phyloP scores from a whole-genome alignment of 2,329 filamentous ascomycete genomes.

The Venturia carpophila region DNA sequence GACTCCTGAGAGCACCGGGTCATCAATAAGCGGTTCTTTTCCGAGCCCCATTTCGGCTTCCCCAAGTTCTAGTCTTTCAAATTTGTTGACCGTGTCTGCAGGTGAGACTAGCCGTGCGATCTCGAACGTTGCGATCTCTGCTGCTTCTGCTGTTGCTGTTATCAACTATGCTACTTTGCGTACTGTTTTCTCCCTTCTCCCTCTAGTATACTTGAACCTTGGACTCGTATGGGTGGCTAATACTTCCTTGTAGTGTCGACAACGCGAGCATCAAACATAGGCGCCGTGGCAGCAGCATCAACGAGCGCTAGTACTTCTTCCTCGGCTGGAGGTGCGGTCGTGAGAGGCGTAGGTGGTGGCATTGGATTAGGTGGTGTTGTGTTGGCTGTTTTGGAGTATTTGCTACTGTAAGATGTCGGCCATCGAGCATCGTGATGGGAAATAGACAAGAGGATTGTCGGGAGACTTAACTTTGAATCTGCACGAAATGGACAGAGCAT shows the following conservation, averaged over 20 bases:
- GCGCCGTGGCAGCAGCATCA: not conserved
- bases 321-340: not conserved
- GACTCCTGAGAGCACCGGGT: not conserved
- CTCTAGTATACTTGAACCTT: not conserved
- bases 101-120: conserved; percentile 9
- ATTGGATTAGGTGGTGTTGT: conserved; percentile 1
- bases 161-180: not conserved
- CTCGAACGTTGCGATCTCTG: not conserved
- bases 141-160: conserved; percentile 1
- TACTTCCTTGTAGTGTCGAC: not conserved
- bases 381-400: conserved; percentile 5
- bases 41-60: not conserved
- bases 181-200: not conserved
- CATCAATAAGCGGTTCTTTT: not conserved
- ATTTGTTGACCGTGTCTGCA: conserved; percentile 4
- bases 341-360: not conserved
- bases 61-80: not conserved
- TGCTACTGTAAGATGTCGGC: not conserved
- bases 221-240: not conserved
- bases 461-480: not conserved
- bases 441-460: not conserved
- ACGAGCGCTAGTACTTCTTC: not conserved
- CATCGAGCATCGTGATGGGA: not conserved
- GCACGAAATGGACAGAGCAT: not conserved
- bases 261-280: not conserved